Conservation (phyloP, 805 yeast genomes). For the Zygotorulaspora danielsina region DNA sequence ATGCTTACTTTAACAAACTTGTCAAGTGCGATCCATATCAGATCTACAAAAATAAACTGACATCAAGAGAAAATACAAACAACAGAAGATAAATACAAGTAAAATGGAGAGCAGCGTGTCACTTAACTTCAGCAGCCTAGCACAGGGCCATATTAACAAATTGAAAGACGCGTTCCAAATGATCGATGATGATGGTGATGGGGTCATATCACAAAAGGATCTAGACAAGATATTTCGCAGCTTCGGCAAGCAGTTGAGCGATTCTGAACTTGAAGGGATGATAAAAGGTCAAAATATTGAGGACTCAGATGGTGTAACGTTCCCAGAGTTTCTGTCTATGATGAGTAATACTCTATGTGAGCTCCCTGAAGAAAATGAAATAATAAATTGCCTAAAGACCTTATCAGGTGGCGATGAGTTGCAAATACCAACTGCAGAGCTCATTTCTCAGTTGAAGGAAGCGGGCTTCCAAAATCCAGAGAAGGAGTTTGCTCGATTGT, state of each 20-base stretch:
- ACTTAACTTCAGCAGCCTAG: constrained; percentile 42
- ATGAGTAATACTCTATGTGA: constrained; percentile 54
- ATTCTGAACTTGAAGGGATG: constrained; percentile 48
- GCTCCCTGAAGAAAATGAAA: constrained; percentile 48
- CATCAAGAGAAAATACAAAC: not conserved
- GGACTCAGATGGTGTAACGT: constrained; percentile 42
- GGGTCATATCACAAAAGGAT: constrained; percentile 53
- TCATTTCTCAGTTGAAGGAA: constrained; percentile 49
- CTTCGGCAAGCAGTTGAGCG: constrained; percentile 45
- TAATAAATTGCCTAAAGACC: constrained; percentile 55
- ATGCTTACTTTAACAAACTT: too few relatives aligned
- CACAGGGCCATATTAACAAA: constrained; percentile 59
- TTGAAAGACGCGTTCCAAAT: constrained; percentile 72
- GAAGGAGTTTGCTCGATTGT: constrained; percentile 46
- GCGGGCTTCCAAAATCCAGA: constrained; percentile 37
- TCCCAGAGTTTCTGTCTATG: constrained; percentile 60
- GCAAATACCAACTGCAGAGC: constrained; percentile 45
- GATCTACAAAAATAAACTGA: too few relatives aligned
- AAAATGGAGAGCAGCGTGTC: constrained; percentile 30
- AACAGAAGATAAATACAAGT: not conserved
- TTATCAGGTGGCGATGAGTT: constrained; percentile 40
- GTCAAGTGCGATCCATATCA: too few relatives aligned
- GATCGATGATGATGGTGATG: constrained; percentile 80
- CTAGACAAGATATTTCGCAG: constrained; percentile 50
- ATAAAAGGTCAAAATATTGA: constrained; percentile 28